Evolutionary conservation across 176 grass and related monocot genomes (phyloP), one percentile per base, ranked within the genome.

Genomic region (Luzula sylvatica): DNA sequence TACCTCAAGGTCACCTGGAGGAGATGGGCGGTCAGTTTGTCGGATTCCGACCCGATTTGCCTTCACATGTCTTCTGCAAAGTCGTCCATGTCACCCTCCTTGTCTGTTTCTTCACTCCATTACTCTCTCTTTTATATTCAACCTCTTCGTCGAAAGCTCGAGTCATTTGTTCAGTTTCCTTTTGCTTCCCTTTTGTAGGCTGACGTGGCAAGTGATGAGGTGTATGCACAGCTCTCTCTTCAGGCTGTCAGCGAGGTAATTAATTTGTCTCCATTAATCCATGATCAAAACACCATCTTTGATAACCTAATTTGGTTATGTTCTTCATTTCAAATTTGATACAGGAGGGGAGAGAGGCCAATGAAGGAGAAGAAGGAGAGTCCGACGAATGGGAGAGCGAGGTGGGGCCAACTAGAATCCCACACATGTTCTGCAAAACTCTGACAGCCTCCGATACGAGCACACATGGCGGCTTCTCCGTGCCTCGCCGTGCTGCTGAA

Each of bases 361-460:
- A 69, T 58, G 11, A 46, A 7, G 35, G 58, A 49, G 60, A 42
- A 9, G 44, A 29, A 19, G 76, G 52, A 20, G 79, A 48, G 20
- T 45, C 42, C 26, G 78, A 90, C 0, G 77, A 76, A 17, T 66
- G 26, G 27, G 85, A 71, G 11, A 50, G 6, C 23, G 26, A 42
- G 44, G 83, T 17, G 65, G 72, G 55, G 56, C 56, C 52, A n/a
- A 65, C 76, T 0, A 60, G 70, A 52, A 78, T 80, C 8, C 79
- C 83, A 21, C 88, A 95, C 42, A 95, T 95, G 88, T 95, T 95
- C 74, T 95, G 88, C 75, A 87, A 95, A 79, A 95, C 83, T 29
- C 73, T 95, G 26, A 87, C 83, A 8, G 88, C 88, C 2, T 95
- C 88, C 11, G 88, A 95, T 69, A 95, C 83, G 40, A 87, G 88